Evolutionary conservation across 805 yeast species (phyloP).

Genomic region (Jamesozyma rosinii): DNA sequence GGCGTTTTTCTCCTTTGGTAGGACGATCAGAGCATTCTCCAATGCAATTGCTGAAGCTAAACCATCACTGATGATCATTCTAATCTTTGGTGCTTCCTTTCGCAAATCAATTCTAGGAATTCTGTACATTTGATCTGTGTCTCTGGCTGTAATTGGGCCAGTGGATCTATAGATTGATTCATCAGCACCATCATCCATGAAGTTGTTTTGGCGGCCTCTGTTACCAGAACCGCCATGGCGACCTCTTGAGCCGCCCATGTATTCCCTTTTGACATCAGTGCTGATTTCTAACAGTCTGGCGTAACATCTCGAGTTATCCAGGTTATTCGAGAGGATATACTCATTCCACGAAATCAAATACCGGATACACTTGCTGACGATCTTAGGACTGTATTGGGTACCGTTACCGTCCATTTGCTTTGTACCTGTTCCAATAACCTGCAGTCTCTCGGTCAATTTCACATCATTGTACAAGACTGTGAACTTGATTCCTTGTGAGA

Average conservation of each 20-base stretch:
- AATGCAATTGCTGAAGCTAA: slow-evolving; percentile 65
- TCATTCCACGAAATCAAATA: slow-evolving; percentile 61
- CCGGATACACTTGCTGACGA: slow-evolving; percentile 35
- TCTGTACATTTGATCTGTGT: slow-evolving; percentile 32
- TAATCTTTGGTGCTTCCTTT: slow-evolving; percentile 66
- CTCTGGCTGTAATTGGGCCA: background rate
- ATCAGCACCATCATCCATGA: slow-evolving; percentile 47
- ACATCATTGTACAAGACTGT: slow-evolving; percentile 56
- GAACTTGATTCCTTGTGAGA: slow-evolving; percentile 28
- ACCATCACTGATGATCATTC: slow-evolving; percentile 61
- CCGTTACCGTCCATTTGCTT: slow-evolving; percentile 11
- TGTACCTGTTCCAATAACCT: slow-evolving; percentile 19
- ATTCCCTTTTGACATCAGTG: slow-evolving; percentile 7
- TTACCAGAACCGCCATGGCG: background rate
- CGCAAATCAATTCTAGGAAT: slow-evolving; percentile 62
- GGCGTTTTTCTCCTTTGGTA: slow-evolving; percentile 43
- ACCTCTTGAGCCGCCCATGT: background rate
- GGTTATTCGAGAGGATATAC: slow-evolving; percentile 37
- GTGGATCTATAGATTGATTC: slow-evolving; percentile 32
- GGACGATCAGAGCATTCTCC: slow-evolving; percentile 45
- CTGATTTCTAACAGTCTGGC: slow-evolving; percentile 13
- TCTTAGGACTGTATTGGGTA: slow-evolving; percentile 30
- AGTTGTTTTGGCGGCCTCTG: slow-evolving; percentile 16
- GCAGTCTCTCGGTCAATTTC: slow-evolving; percentile 55
- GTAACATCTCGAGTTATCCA: slow-evolving; percentile 19